These are phyloP conservation scores for Decorospora gaudefroyi DNA, from an alignment of 2,329 filamentous ascomycete genomes.

Conservation along the genomic window DNA sequence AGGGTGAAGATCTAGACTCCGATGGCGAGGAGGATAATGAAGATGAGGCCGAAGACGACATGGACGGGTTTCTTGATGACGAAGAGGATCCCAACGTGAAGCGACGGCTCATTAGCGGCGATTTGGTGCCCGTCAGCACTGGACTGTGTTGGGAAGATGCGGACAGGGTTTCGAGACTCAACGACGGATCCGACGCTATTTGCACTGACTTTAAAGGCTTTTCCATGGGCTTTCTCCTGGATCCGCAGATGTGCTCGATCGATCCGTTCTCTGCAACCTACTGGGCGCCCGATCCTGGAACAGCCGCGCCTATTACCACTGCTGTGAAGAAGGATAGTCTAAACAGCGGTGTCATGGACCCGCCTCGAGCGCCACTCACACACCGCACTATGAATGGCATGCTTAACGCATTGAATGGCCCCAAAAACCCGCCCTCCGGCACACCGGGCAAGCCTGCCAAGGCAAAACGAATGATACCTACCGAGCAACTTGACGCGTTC, in stretches of 20 bases:
- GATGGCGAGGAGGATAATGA: conserved; percentile 70
- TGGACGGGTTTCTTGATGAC: conserved; percentile 88
- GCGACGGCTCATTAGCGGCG: conserved; percentile 63
- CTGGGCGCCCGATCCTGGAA: conserved; percentile 60
- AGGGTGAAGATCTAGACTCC: conserved; percentile 68
- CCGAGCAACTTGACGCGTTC: conserved; percentile 67
- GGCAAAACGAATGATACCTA: conserved; percentile 57
- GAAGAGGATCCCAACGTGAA: conserved; percentile 67
- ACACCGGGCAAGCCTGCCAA: conserved; percentile 44
- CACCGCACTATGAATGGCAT: conserved; percentile 46
- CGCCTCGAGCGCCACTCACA: conserved; percentile 50
- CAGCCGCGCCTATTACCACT: conserved; percentile 11
- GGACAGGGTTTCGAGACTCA: conserved; percentile 47
- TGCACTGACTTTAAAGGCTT: conserved; percentile 62
- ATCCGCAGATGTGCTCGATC: conserved; percentile 62
- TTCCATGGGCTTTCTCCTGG: conserved; percentile 72
- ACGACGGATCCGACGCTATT: conserved; percentile 53
- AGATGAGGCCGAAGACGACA: conserved; percentile 77
- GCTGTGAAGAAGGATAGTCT: conserved; percentile 22
- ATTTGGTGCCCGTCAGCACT: conserved; percentile 75
- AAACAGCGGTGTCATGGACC: conserved; percentile 43
- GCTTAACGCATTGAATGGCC: conserved; percentile 37
- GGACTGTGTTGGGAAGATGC: conserved; percentile 82
- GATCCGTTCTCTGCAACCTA: conserved; percentile 84
- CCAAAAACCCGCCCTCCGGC: conserved; percentile 20